Conservation (phyloP, 169 alveolate species). For the Plasmodium sp. region DNA sequence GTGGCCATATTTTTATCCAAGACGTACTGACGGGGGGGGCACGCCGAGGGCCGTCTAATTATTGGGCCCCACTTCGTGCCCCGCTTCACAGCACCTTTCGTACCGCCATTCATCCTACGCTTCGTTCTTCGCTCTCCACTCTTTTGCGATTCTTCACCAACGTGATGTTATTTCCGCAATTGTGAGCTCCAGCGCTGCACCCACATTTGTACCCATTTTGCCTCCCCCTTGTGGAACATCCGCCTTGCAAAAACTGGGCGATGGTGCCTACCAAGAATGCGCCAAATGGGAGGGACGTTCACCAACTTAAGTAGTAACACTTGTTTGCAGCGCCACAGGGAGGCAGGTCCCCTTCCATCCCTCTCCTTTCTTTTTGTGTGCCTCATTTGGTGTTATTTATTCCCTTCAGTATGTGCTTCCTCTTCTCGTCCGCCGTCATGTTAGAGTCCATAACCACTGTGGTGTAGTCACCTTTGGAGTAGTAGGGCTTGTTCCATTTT, state of each 20-base stretch:
- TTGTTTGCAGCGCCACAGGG: background rate
- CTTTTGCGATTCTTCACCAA: background rate
- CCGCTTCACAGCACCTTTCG: background rate
- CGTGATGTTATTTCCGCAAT: background rate
- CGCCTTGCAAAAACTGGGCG: background rate
- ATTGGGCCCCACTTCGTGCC: background rate
- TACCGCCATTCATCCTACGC: background rate
- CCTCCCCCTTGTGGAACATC: background rate
- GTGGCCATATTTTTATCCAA: constrained; percentile 81
- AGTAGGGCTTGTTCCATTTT: constrained; percentile 72
- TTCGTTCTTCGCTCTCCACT: background rate
- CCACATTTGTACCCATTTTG: background rate
- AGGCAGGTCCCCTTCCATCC: background rate
- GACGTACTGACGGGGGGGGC: constrained; percentile 23
- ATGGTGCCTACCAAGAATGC: background rate
- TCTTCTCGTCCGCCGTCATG: constrained; percentile 48
- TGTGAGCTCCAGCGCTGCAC: background rate
- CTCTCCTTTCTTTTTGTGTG: background rate
- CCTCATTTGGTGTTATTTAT: constrained; percentile 18
- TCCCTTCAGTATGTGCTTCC: constrained; percentile 20
- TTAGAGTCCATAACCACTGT: background rate
- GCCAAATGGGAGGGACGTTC: background rate
- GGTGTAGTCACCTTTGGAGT: background rate
- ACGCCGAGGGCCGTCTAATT: background rate
- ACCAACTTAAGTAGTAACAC: background rate